Evolutionary conservation across 2,329 filamentous ascomycete species (phyloP), one percentile per base, ranked within the genome.

Genomic region (Ophiostoma sp.): DNA sequence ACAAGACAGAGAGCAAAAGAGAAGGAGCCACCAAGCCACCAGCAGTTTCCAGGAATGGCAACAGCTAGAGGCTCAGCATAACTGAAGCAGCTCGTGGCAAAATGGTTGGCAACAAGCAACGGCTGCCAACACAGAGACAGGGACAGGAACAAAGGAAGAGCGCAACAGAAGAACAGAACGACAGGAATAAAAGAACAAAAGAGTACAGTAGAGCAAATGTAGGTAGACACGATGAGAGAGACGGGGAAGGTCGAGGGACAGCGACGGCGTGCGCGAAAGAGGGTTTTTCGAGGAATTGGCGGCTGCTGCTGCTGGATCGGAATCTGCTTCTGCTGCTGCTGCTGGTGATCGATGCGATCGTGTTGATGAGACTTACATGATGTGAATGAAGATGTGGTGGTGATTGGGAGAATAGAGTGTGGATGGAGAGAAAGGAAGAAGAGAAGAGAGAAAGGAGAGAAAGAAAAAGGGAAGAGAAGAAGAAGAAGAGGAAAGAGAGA

Each of bases 371-470:
- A 67, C 66, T 10, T 67, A 67, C 66, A 31, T 67, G 41, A 67
- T 54, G 65, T 67, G 41, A 60, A 35, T 54, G 54, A 23, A 64
- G 41, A 41, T 57, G 41, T 57, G 36, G 31, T 36, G 15, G 65
- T 67, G 41, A 23, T 8, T 64, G 33, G 41, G 66, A 65, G 36
- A 65, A 36, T 33, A 36, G 15, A 35, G 33, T 20, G 60, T 4
- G 20, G 67, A 36, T 41, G 57, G 8, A 54, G 65, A 35, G 23
- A 64, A 31, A 33, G 48, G 20, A 20, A 33, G 52, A 44, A 17
- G 31, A 36, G 39, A 13, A 17, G 64, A 23, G 31, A 48, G 27
- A 33, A n/a, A 31, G 39, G 17, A 27, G 48, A 62, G 17, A 65
- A 33, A 11, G 36, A 11, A 13, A 10, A 20, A 64, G 23, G n/a